Base-by-base conservation (phyloP, 371 early-diverging fungal species). In the Actinomortierella wolfii region DNA sequence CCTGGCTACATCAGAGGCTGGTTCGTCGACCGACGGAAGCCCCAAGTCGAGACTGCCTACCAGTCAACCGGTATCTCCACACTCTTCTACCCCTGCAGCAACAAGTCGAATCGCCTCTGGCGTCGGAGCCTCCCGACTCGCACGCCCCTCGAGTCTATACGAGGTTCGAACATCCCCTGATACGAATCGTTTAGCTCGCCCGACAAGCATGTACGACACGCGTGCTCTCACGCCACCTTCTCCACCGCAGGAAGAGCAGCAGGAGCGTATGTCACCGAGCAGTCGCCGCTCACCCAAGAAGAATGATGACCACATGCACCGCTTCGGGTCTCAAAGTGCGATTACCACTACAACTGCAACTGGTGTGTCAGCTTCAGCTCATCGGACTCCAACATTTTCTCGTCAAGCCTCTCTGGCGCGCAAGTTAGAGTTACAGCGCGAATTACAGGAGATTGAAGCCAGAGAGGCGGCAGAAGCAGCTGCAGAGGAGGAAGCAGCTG, bases 381-480 rank as follows among this genome's bases (percentile, higher is more conserved):
- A 0, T 24, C 50, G 14, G 42, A 48, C 9, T 8, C 46, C 17
- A 51, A 17, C 56, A 51, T 24, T 59, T 63, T 18, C 51, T 20
- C 55, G 69, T 13, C 60, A 61, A 9, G 24, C 56, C 40, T 68
- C 69, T 13, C 29, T 47, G 34, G 67, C 62, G 21, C 59, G 68
- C 26, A 68, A 63, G 47, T 56, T 56, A 18, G 59, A 64, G 18
- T 44, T 69, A 11, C 70, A 69, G n/a, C 50, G 48, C 6, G 61
- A 60, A 34, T 29, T 61, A 24, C 61, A 57, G 51, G 51, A 53
- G 55, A 64, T 60, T 17, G 65, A 64, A 39, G 69, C 55, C 9
- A 49, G 47, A 40, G 56, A 56, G 41, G 61, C 34, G 43, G 59
- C 48, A 1, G 50, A n/a, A 28, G 65, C 51, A 4, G 57, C 25